Conservation (phyloP, 805 yeast species). For the Teunomyces cretensis region DNA sequence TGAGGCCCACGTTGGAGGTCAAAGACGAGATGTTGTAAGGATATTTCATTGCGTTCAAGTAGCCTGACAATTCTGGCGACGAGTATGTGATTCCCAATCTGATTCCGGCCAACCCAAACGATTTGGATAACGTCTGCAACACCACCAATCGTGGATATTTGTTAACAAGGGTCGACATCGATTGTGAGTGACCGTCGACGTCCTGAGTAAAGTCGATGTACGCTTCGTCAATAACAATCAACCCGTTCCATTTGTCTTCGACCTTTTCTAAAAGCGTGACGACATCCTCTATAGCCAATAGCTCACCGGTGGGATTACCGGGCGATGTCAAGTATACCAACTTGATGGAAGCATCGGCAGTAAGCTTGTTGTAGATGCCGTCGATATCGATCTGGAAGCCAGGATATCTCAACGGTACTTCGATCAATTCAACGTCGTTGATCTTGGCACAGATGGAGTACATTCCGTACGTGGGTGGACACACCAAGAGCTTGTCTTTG, state of each 20-base stretch:
- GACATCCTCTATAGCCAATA: constrained; percentile 43
- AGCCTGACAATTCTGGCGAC: constrained; percentile 54
- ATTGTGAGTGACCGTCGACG: constrained; percentile 43
- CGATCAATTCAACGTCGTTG: constrained; percentile 78
- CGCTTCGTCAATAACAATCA: constrained; percentile 91
- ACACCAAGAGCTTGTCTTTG: constrained; percentile 72
- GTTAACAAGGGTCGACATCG: constrained; percentile 76
- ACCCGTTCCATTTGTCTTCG: constrained; percentile 61
- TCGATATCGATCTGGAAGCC: constrained; percentile 60
- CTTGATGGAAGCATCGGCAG: constrained; percentile 62
- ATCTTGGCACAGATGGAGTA: constrained; percentile 87
- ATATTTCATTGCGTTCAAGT: constrained; percentile 88
- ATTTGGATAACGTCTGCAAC: constrained; percentile 88
- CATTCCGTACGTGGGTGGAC: constrained; percentile 99
- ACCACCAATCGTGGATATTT: constrained; percentile 81
- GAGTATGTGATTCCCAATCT: constrained; percentile 83
- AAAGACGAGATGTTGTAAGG: constrained; percentile 90
- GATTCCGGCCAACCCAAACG: constrained; percentile 95
- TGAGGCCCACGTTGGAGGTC: constrained; percentile 70
- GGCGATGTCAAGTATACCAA: constrained; percentile 88
- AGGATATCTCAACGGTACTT: constrained; percentile 60
- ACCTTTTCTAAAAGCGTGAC: constrained; percentile 46
- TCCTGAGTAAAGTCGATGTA: constrained; percentile 74
- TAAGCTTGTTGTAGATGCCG: constrained; percentile 50
- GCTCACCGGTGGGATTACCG: constrained; percentile 90